Evolutionary conservation across 176 grass and related monocot species (phyloP), one percentile per base, ranked within the genome.

Genomic region (Metroxylon sagu): DNA sequence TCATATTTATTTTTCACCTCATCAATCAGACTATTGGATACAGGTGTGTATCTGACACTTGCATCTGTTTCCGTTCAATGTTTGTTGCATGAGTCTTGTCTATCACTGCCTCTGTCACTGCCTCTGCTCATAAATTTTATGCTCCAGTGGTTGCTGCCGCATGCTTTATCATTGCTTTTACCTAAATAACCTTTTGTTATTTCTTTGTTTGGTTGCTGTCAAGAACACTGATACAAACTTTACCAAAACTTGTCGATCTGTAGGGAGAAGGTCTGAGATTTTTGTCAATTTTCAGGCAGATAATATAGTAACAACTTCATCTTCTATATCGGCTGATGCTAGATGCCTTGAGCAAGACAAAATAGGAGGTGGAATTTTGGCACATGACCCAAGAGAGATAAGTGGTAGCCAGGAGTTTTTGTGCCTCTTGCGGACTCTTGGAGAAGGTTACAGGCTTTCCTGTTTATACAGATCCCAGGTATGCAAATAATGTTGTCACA

Each of bases 401-500:
- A 60, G 35, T 79, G 87, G 87, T 65, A 80, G 83, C 62, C 83
- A 60, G 76, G 84, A 98, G 56, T 52, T 98, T 6, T 67, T 98
- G 66, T 76, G 81, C 64, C 88, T 98, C 71, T 26, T 98, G 50
- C 76, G 76, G 64, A 92, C 72, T 53, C 70, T 98, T 14, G 87
- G 84, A 59, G 93, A 98, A 81, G 87, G 84, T 50, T 98, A 80
- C 70, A 78, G 87, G 70, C 87, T 98, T 70, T 98, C 82, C 72
- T 98, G 87, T 71, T 81, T 89, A 52, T 98, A 92, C 70, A 92
- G 77, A 65, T 89, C 75, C 65, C 93, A 98, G 81, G 93, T 98
- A 75, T 75, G 52, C 69, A 26, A 65, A 10, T 43, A 10, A 43
- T 43, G 35, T 43, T 43, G 6, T 43, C 35, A 43, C 35, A 43